Conservation (phyloP, 805 yeast genomes). For the Candida yuanshanica region DNA sequence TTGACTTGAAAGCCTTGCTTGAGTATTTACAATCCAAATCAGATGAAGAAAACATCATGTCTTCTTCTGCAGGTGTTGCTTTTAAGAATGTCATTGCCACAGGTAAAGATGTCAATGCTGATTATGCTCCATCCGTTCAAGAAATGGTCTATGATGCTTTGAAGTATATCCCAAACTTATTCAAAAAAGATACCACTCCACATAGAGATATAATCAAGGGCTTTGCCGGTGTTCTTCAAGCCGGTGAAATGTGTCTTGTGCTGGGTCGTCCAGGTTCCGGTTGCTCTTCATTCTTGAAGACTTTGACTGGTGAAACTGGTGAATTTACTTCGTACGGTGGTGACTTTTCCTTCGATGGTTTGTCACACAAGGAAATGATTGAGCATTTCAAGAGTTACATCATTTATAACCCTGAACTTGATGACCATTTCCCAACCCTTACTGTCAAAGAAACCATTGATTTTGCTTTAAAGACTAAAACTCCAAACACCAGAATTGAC, state of each 20-base stretch:
- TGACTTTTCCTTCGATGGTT: conserved; percentile 54
- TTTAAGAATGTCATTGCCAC: conserved; percentile 8
- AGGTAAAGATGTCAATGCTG: conserved; percentile 9
- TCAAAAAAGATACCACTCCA: conserved; percentile 4
- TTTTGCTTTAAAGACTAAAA: conserved; percentile 65
- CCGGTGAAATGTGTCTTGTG: conserved; percentile 68
- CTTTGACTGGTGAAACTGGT: conserved; percentile 48
- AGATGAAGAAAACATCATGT: too few relatives aligned
- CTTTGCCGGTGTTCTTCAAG: conserved; percentile 32
- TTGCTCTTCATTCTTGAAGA: conserved; percentile 63
- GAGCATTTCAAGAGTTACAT: conserved; percentile 49
- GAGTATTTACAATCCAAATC: too few relatives aligned
- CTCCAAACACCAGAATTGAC: conserved; percentile 51
- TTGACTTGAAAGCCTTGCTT: too few relatives aligned
- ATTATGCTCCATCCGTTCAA: conserved; percentile 10
- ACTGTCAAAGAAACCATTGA: conserved; percentile 69
- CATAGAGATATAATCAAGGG: conserved; percentile 24
- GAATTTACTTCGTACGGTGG: conserved; percentile 37
- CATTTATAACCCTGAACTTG: conserved; percentile 56
- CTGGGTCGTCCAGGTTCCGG: conserved; percentile 79
- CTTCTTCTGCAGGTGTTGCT: conserved; percentile 36
- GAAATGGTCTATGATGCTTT: conserved; percentile 7
- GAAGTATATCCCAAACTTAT: not conserved
- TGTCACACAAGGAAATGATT: conserved; percentile 55
- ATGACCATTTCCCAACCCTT: conserved; percentile 69